Conservation (phyloP, 805 yeast species). For the Myxozyma sirexii region DNA sequence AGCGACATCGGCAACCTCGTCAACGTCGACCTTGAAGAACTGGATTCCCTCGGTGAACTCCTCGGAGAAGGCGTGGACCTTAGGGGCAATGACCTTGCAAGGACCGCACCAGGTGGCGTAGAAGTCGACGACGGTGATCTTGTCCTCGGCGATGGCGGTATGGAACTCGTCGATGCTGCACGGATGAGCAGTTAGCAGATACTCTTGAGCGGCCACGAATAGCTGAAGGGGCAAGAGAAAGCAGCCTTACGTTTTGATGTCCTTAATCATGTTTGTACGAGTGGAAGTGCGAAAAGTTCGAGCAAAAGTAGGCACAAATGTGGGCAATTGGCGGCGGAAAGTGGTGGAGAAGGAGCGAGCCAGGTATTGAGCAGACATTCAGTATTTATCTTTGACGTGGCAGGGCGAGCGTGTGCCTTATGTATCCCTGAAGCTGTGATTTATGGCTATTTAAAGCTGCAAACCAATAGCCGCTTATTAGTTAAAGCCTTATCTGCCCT, state of each 20-base stretch:
- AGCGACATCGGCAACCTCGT: constrained; percentile 70
- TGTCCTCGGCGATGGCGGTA: constrained; percentile 60
- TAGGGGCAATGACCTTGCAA: constrained; percentile 95
- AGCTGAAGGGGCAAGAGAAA: background rate
- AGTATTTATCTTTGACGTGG: constrained; percentile 10
- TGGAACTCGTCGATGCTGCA: constrained; percentile 60
- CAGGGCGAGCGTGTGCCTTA: background rate
- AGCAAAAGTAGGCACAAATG: background rate
- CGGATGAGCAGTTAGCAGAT: background rate
- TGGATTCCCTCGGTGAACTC: constrained; percentile 57
- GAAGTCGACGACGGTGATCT: constrained; percentile 90
- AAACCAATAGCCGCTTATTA: no score
- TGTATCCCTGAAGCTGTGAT: background rate
- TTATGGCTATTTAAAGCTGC: background rate
- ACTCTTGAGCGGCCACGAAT: background rate
- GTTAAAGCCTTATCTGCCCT: background rate
- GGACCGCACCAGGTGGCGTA: constrained; percentile 99
- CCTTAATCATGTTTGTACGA: constrained; percentile 31
- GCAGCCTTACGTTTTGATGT: constrained; percentile 22
- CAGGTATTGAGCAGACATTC: constrained; percentile 13
- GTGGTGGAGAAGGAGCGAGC: background rate
- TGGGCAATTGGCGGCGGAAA: background rate
- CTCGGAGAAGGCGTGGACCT: constrained; percentile 76
- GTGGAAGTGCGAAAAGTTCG: no score
- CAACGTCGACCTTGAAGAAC: constrained; percentile 92